Evolutionary conservation across 495 filamentous ascomycete genomes (phyloP).

Genomic region (Parathielavia hyrcaniae): DNA sequence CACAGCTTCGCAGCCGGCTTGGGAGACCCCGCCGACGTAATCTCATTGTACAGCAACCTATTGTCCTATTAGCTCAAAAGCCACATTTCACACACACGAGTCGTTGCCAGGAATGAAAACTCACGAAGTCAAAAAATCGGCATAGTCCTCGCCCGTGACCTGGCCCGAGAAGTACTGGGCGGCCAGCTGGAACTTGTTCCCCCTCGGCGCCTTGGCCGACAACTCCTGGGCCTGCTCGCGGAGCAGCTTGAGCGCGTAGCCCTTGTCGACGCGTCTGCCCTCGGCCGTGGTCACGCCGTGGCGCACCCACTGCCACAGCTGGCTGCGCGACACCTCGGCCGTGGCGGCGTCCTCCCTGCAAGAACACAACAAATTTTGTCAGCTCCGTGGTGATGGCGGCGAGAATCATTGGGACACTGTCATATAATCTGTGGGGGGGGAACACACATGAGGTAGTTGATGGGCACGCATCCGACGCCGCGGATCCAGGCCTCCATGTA

Average conservation of each 20-base stretch:
- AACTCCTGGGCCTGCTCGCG: conserved; percentile 78
- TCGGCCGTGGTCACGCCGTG: conserved; percentile 82
- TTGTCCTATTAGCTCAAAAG: neutral
- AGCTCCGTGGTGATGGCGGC: conserved; percentile 3
- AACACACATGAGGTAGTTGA: conserved; percentile 90
- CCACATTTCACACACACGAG: no score
- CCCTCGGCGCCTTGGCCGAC: conserved; percentile 67
- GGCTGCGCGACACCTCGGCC: conserved; percentile 82
- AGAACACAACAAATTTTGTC: conserved; percentile 12
- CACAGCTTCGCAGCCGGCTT: conserved; percentile 73
- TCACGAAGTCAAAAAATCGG: conserved; percentile 87
- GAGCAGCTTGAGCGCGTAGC: conserved; percentile 79
- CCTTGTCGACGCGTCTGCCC: conserved; percentile 90
- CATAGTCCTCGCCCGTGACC: conserved; percentile 95
- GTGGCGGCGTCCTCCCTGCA: conserved; percentile 87
- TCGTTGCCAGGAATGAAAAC: no score
- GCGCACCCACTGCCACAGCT: conserved; percentile 95
- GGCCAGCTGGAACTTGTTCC: conserved; percentile 86
- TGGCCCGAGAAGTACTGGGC: conserved; percentile 88
- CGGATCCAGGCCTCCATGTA: conserved; percentile 99
- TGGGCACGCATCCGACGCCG: conserved; percentile 91
- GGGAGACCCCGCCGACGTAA: conserved; percentile 71
- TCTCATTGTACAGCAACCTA: conserved; percentile 91
- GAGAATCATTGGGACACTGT: no score
- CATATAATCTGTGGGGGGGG: neutral